Base-by-base conservation (phyloP, 2,329 filamentous ascomycete species). In the Rutstroemia sp. region DNA sequence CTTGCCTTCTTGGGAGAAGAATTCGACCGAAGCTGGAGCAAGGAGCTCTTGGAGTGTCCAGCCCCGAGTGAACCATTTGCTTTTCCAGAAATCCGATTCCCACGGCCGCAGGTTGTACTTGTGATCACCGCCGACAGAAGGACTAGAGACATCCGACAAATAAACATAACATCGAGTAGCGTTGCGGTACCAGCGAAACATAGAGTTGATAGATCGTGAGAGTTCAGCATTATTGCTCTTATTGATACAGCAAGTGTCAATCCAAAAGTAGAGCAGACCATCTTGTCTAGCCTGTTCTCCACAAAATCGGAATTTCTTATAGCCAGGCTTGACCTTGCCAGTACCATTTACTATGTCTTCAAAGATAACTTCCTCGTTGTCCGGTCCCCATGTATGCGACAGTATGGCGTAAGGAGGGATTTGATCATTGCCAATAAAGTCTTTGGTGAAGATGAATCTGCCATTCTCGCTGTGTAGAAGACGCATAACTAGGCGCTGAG, bases 351-450 rank as follows among this genome's bases (percentile, higher is more conserved):
- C 42, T 19, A 63, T 9, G 25, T 62, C 57, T 44, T 56, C 40
- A n/a, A 60, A 62, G 14, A 44, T 63, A 10, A 61, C 57, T 36
- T 63, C 60, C 10, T 58, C 58, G 30, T 8, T 36, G 46, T 61
- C 57, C 19, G 42, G 34, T 54, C 56, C 63, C 65, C 63, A 67
- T 48, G 49, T 67, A 45, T 67, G 61, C 10, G 62, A 65, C 47
- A 67, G 63, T 30, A 66, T 68, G 19, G 61, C 63, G 61, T 67
- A 67, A 6, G 51, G 9, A 40, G 65, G 63, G 46, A 60, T 54
- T 1, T 59, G 21, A 4, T 54, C 44, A 30, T 30, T 47, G 55
- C 54, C 44, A 27, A 63, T 16, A 34, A 50, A 19, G 19, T 48
- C 19, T 16, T 50, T 46, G 25, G 25, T 27, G 5, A 63, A 40